Evolutionary conservation across 495 filamentous ascomycete genomes (phyloP).

Genomic region (Polyplosphaeria fusca): DNA sequence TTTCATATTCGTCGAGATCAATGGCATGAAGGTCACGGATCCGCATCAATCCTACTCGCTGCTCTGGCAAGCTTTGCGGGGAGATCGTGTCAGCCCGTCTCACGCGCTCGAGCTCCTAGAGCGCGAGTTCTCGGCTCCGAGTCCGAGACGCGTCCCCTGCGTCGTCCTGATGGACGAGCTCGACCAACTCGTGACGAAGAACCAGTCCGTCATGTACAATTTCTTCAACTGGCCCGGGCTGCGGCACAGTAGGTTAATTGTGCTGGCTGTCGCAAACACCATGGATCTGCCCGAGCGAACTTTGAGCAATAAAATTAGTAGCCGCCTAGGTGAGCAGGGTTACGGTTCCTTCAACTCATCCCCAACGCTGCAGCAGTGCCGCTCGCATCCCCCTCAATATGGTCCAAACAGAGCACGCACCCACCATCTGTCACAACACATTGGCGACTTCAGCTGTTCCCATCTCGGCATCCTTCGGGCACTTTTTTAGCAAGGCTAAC

Average conservation of each 20-base stretch:
- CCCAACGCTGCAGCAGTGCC: background rate
- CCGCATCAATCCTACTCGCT: conserved; percentile 94
- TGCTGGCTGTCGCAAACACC: conserved; percentile 96
- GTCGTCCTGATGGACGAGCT: conserved; percentile 99
- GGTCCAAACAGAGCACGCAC: conserved; percentile 15
- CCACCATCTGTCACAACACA: conserved; percentile 6
- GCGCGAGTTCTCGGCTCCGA: conserved; percentile 85
- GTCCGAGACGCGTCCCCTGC: conserved; percentile 85
- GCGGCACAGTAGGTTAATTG: conserved; percentile 85
- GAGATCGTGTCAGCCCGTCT: conserved; percentile 84
- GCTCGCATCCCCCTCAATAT: conserved; percentile 9
- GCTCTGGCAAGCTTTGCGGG: conserved; percentile 93
- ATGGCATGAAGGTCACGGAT: conserved; percentile 99
- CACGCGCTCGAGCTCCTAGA: conserved; percentile 90
- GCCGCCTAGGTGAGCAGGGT: conserved; percentile 60
- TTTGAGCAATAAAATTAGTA: conserved; percentile 95
- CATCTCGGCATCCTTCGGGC: conserved; percentile 20
- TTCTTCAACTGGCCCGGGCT: conserved; percentile 99
- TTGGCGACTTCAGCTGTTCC: conserved; percentile 4
- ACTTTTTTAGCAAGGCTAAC: conserved; percentile 28
- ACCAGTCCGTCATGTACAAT: conserved; percentile 99
- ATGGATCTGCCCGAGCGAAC: conserved; percentile 99
- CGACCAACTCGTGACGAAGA: conserved; percentile 95
- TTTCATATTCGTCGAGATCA: conserved; percentile 99
- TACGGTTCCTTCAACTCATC: conserved; percentile 21